Evolutionary conservation across 208 protist genomes (phyloP), one percentile per base, ranked within the genome.

Genomic region (Lotmaria passim): DNA sequence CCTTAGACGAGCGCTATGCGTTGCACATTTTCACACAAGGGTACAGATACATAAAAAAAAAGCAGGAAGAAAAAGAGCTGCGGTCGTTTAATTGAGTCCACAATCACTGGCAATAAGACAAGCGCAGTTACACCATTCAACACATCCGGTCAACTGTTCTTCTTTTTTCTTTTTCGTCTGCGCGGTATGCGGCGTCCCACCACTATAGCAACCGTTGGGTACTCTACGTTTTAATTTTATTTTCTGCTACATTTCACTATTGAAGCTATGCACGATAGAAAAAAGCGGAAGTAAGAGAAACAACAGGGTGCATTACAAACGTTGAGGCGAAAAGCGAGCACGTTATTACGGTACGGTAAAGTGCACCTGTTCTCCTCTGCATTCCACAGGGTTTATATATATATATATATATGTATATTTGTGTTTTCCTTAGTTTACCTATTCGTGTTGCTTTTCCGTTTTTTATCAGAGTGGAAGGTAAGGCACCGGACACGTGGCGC

Each of bases 271-370:
- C 24, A 43, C 44, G 59, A 65, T 36, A 65, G 46, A 65, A 43
- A 53, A 46, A 65, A 65, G 8, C 30, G 55, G 59, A 65, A n/a
- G n/a, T n/a, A 11, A 23, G 7, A 26, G 17, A 51, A 63, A 28
- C n/a, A 52, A 44, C 7, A 65, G n/a, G n/a, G 7, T 51, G 57
- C 57, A 17, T 5, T 19, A 24, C 10, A 5, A 51, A 48, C 0
- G 26, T 26, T 38, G 15, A 5, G 41, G 19, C 7, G 41, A 24
- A 39, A 28, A 48, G 4, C 31, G 28, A 48, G 15, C 21, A 34
- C 5, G n/a, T 31, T 38, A 2, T 63, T 21, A 28, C 17, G 3
- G 2, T 5, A 2, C 23, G 6, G 10, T 11, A 7, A 41, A 31
- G 14, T 28, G 47, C 43, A 0, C 4, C 19, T 53, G 19, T 48